Evolutionary conservation across 176 grass and related monocot genomes (phyloP).

Genomic region (Paspalum notatum): DNA sequence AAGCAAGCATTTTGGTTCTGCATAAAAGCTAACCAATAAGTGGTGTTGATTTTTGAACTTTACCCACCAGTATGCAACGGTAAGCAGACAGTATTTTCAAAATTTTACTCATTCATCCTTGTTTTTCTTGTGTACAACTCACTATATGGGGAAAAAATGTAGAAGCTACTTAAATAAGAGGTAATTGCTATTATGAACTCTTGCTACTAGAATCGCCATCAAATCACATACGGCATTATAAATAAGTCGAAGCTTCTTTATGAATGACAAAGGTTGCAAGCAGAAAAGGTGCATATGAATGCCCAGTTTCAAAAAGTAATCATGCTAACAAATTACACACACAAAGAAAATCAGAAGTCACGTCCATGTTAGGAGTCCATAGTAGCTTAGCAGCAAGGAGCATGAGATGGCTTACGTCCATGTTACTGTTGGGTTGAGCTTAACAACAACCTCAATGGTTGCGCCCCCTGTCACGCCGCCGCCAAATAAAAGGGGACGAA

Average conservation of each 20-base stretch:
- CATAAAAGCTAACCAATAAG: conserved; percentile 24
- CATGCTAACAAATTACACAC: conserved; percentile 24
- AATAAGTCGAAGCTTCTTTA: background rate
- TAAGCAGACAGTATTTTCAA: background rate
- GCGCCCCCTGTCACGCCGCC: too few species aligned
- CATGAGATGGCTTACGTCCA: conserved; percentile 21
- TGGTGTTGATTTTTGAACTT: conserved; percentile 34
- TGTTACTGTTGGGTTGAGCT: too few species aligned
- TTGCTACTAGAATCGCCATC: conserved; percentile 6
- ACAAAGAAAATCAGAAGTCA: conserved; percentile 15
- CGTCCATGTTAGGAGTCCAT: background rate
- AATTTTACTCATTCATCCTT: conserved; percentile 33
- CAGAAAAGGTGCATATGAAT: background rate
- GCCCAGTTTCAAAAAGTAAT: conserved; percentile 11
- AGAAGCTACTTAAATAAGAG: conserved; percentile 54
- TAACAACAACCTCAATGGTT: too few species aligned
- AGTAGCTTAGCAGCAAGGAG: conserved; percentile 24
- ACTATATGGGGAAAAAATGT: conserved; percentile 30
- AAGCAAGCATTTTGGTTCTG: conserved; percentile 53
- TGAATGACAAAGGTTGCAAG: conserved; percentile 6
- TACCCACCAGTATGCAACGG: background rate
- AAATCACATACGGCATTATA: background rate
- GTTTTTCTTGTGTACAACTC: conserved; percentile 57
- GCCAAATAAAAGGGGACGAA: too few species aligned
- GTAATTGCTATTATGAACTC: conserved; percentile 36